Base-by-base conservation (phyloP, 495 filamentous ascomycete species). In the Penicillium taxi region DNA sequence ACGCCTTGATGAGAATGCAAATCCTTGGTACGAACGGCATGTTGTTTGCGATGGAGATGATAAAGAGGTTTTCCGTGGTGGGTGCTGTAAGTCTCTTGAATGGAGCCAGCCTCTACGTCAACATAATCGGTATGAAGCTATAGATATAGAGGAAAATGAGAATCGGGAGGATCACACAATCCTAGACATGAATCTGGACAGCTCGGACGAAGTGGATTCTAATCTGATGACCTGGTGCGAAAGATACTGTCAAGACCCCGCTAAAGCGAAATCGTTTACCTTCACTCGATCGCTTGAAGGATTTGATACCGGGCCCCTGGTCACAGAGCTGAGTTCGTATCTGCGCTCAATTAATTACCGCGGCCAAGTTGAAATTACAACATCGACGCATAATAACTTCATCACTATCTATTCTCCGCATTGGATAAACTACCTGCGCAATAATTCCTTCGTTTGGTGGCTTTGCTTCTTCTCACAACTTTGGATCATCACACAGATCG, bases 361-460 rank as follows among this genome's bases (percentile, higher is more conserved):
- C 26, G 67, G 67, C 41, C 38, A 47, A 6, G 48, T 68, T 17
- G 20, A 14, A 26, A 45, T 64, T 33, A 31, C 21, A 0, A 41
- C 52, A 2, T 27, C 36, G 1, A 36, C 53, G 21, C 45, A 51
- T 15, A 51, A 66, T 42, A 25, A 44, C 14, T 49, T 47, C 2
- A 42, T 69, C 22, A 62, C 56, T 12, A 37, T 71, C 23, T 68
- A 67, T 43, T 71, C 67, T 2, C 63, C 66, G 12, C 67, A 69
- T 37, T 69, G 63, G 63, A 61, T 69, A 38, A 71, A 71, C 45
- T 55, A 42, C 0, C 41, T 61, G 2, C 61, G 66, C 18, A 48
- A 52, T 1, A 67, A 67, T 31, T 17, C 16, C n/a, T 61, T 43
- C 31, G 46, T 64, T 2, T 66, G 52, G 44, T 69, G 56, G 55